These are phyloP conservation scores for Kockovaella imperatae DNA, from an alignment of 768 basidiomycete species.

Conservation along the genomic window DNA sequence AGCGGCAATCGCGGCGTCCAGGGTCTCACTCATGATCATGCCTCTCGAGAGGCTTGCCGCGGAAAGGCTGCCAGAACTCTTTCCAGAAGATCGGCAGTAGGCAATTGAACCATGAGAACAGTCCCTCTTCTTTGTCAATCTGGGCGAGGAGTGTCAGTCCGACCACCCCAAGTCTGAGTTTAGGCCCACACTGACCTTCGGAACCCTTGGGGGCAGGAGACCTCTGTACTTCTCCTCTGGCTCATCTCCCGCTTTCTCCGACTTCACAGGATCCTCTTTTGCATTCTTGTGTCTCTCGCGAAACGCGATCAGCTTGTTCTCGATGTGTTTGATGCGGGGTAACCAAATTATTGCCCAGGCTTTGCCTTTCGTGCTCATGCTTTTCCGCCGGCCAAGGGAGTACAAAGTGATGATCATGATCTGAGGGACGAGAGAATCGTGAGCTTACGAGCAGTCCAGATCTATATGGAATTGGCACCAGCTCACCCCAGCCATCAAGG, in stretches of 20 bases:
- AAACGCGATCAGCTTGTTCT: too few species aligned
- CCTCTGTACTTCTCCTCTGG: too few species aligned
- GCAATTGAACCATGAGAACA: constrained; percentile 12
- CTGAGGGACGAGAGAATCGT: neutral
- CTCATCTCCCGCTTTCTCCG: too few species aligned
- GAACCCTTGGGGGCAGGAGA: neutral
- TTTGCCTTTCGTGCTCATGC: too few species aligned
- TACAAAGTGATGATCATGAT: neutral
- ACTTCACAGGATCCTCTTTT: too few species aligned
- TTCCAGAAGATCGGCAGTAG: constrained; percentile 11
- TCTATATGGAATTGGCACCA: too few species aligned
- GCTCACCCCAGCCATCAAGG: constrained; percentile 26
- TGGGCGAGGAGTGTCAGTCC: neutral
- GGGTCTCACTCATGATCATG: constrained; percentile 16
- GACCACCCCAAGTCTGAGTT: neutral
- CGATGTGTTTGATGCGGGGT: too few species aligned
- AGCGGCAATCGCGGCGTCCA: neutral
- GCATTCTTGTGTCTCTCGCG: too few species aligned
- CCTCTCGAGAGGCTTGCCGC: neutral
- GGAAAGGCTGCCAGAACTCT: constrained; percentile 7
- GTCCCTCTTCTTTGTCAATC: constrained; percentile 2
- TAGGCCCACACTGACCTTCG: neutral
- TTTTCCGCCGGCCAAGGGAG: too few species aligned
- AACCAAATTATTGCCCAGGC: too few species aligned
- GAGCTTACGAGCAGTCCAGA: neutral